A percentile compares a stretch with the other conserved stretches of the same genome.
Conservation (phyloP, 495 filamentous ascomycete genomes). For the Mytilinidion resinicola region DNA sequence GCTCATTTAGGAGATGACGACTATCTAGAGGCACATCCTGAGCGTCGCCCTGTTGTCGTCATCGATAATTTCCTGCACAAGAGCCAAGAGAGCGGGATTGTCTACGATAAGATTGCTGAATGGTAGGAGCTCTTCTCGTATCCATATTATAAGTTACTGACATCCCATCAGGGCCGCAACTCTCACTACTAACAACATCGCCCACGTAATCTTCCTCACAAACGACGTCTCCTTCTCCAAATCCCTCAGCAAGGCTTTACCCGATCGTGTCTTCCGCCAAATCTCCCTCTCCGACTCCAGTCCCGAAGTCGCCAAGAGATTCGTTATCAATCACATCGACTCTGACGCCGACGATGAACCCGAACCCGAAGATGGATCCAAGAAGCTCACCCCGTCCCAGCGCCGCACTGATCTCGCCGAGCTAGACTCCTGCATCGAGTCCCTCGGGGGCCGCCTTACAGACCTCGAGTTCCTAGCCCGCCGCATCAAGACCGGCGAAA, state of each 20-base stretch:
- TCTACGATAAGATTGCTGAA: slow-evolving; percentile 86
- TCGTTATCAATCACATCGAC: slow-evolving; percentile 76
- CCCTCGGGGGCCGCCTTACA: slow-evolving; percentile 81
- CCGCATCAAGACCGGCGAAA: slow-evolving; percentile 85
- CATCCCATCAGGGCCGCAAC: slow-evolving; percentile 56
- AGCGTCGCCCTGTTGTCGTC: slow-evolving; percentile 75
- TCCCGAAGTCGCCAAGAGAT: slow-evolving; percentile 78
- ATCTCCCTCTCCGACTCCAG: slow-evolving; percentile 80
- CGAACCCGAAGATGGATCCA: slow-evolving; percentile 32
- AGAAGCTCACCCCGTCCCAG: slow-evolving; percentile 34
- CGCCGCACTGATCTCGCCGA: slow-evolving; percentile 47
- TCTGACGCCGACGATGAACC: slow-evolving; percentile 41
- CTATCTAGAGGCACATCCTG: slow-evolving; percentile 86
- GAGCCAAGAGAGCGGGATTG: slow-evolving; percentile 59
- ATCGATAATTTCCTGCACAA: slow-evolving; percentile 93
- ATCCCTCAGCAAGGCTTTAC: slow-evolving; percentile 76
- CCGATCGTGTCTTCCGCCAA: slow-evolving; percentile 83
- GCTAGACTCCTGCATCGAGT: slow-evolving; percentile 74
- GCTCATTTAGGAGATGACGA: slow-evolving; percentile 71
- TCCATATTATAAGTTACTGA: neutral
- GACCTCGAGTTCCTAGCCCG: slow-evolving; percentile 90
- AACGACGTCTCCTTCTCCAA: slow-evolving; percentile 87
- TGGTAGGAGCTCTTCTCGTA: slow-evolving; percentile 41
- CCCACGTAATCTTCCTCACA: slow-evolving; percentile 95
- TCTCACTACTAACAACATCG: slow-evolving; percentile 81